phyloP scores from a whole-genome alignment of 129 eudicot species.

The Sambucus nigra region DNA sequence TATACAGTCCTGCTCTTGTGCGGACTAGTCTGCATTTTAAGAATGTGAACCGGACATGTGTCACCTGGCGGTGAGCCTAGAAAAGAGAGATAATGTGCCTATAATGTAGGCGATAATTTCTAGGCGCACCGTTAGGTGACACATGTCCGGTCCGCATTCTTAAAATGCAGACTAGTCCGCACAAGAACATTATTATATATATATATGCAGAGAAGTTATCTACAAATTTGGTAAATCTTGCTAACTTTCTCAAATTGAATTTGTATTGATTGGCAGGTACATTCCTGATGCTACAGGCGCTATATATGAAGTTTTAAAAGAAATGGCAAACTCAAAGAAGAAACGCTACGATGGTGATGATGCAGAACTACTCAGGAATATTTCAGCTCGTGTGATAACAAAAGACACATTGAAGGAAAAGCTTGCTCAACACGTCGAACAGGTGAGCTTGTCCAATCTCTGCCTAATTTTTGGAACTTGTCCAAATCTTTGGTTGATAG shows the following conservation, averaged over 20 bases:
- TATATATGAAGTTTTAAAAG: slow-evolving; percentile 57
- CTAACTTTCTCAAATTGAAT: neutral
- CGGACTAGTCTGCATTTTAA: too few species aligned
- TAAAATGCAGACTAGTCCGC: too few species aligned
- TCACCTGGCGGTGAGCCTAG: too few species aligned
- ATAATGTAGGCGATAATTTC: too few species aligned
- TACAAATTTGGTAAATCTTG: neutral
- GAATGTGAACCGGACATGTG: too few species aligned
- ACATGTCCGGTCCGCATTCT: too few species aligned
- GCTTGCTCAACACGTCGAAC: slow-evolving; percentile 91
- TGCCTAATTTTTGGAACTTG: neutral
- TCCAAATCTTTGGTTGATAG: neutral
- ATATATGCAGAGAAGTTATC: too few species aligned
- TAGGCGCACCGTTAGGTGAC: too few species aligned
- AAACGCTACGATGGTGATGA: slow-evolving; percentile 49
- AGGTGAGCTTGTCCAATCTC: slow-evolving; percentile 31
- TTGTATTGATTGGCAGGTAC: slow-evolving; percentile 37
- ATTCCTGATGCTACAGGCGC: slow-evolving; percentile 73
- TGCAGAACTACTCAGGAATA: slow-evolving; percentile 62
- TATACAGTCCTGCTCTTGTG: too few species aligned
- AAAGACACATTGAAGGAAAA: slow-evolving; percentile 58
- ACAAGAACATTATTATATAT: too few species aligned
- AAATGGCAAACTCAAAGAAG: slow-evolving; percentile 61
- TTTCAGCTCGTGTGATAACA: slow-evolving; percentile 43
- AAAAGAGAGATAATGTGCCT: too few species aligned